Evolutionary conservation across 495 filamentous ascomycete genomes (phyloP), one percentile per base, ranked within the genome.

Genomic region (Neurospora sp.): DNA sequence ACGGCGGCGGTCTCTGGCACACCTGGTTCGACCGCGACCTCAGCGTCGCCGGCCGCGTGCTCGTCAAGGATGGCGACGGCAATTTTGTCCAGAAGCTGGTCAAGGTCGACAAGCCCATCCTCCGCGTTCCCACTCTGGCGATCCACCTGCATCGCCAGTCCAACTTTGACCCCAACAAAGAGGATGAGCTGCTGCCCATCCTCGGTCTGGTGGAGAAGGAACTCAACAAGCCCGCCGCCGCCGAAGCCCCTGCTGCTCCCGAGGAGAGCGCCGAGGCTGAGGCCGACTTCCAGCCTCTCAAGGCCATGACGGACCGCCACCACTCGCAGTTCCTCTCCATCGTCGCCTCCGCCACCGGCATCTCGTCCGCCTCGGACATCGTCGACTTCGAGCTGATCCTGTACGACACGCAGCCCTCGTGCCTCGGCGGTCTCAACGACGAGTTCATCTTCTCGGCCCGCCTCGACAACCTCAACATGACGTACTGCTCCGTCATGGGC

Each of bases 1-100:
- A 99, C 79, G 96, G 96, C 74, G 94, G 94, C 45, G 96, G 96
- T 39, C 85, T 90, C 70, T 92, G 89, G 89, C 90, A 92, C 79
- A 91, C 88, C 45, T 93, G 95, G 96, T 98, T 98, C 77, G 96
- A 99, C 82, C 90, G 96, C 71, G 96, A 99, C 84, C 85, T 99
- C 39, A 92, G 92, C 74, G 89, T 98, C 71, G 96, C 96, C 59
- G 96, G 96, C 39, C 89, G 96, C 70, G 94, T 90, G 10, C 91
- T 98, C 86, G 89, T 94, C 69, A 92, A 90, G 74, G 87, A 88
- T 66, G 85, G 84, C 28, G 86, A 93, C 54, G 95, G 93, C 42
- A 89, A 87, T 69, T 92, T 94, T 75, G 86, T 88, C 72, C 92
- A 94, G 80, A 95, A 91, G 83, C 87, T 99, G 70, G 89, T 98